Evolutionary conservation across 495 filamentous ascomycete genomes (phyloP), one percentile per base, ranked within the genome.

Genomic region (Podospora pseudocomata): DNA sequence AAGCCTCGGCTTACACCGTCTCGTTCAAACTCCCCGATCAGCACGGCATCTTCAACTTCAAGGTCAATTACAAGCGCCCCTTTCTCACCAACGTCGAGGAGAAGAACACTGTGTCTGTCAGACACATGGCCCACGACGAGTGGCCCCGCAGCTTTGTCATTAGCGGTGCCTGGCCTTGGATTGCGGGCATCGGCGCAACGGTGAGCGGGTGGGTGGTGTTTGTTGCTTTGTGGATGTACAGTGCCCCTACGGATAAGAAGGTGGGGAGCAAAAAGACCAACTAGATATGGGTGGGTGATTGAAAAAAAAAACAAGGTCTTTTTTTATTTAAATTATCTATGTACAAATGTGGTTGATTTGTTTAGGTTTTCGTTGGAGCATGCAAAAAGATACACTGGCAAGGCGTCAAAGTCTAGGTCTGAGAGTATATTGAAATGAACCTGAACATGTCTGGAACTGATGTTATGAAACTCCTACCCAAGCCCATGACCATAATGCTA

Each of bases 11-110:
- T 44, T 99, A 88, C 84, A 86, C 86, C 71, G 82, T 87, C 5
- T 83, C 85, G 23, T 97, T 98, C 82, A 89, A 83, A 67, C 83
- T 92, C 13, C 95, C 95, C 7, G 96, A 98, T 75, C 94, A 97
- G 80, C 94, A 98, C 84, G 94, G 94, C 73, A 97, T 98, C 77
- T 98, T 97, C 85, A 93, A 94, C 75, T 97, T 98, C 87, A 87
- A 87, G 76, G 86, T 97, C 74, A 94, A 97, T 85, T 97, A 97
- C 85, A 94, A 94, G 82, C 89, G 95, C 3, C 93, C 96, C 2
- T 96, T 97, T 84, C 76, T 95, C 70, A 94, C 88, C 75, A 90
- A 88, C 76, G 77, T 99, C 63, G 95, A 97, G 74, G 92, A 97
- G 85, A 99, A 97, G 87, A 87, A 90, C 71, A 93, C 92, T 34